Conservation (phyloP, 2,329 filamentous ascomycete genomes). For the Alternaria atra region DNA sequence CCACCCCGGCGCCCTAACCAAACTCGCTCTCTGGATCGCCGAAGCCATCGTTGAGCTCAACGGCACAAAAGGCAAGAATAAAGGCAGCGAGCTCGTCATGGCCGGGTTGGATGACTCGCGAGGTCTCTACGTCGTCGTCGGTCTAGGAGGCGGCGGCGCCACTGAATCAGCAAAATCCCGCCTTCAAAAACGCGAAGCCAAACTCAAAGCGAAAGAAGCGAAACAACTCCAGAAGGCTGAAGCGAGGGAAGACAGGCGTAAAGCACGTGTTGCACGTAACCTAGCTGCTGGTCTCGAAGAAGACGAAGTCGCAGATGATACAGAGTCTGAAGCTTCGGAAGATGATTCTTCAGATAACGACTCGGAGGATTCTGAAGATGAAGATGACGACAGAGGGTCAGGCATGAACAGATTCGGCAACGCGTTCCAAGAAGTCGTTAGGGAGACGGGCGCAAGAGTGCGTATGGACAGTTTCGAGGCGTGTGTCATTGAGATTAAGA, state of each 20-base stretch:
- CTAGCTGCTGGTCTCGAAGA: conserved; percentile 68
- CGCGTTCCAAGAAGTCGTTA: conserved; percentile 93
- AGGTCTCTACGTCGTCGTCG: conserved; percentile 90
- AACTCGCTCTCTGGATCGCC: conserved; percentile 91
- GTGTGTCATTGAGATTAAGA: conserved; percentile 96
- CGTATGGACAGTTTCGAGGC: conserved; percentile 97
- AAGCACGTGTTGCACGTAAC: conserved; percentile 47
- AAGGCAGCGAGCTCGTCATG: conserved; percentile 85
- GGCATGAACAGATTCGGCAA: conserved; percentile 91
- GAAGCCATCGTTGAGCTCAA: conserved; percentile 93
- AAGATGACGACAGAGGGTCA: conserved; percentile 73
- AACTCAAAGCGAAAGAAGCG: conserved; percentile 64
- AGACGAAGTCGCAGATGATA: conserved; percentile 61
- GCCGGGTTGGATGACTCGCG: conserved; percentile 87
- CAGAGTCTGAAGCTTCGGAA: conserved; percentile 63
- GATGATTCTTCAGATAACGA: conserved; percentile 64
- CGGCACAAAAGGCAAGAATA: conserved; percentile 71
- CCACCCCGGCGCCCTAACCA: conserved; percentile 90
- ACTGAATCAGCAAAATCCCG: conserved; percentile 66
- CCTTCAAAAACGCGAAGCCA: conserved; percentile 72
- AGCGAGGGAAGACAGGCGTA: conserved; percentile 69
- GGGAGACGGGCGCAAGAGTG: conserved; percentile 88
- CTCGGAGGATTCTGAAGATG: conserved; percentile 51
- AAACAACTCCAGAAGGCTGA: conserved; percentile 63
- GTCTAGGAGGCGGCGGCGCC: conserved; percentile 85